Evolutionary conservation across 139 green algal genomes (phyloP).

Genomic region (Picochlorum sp.): DNA sequence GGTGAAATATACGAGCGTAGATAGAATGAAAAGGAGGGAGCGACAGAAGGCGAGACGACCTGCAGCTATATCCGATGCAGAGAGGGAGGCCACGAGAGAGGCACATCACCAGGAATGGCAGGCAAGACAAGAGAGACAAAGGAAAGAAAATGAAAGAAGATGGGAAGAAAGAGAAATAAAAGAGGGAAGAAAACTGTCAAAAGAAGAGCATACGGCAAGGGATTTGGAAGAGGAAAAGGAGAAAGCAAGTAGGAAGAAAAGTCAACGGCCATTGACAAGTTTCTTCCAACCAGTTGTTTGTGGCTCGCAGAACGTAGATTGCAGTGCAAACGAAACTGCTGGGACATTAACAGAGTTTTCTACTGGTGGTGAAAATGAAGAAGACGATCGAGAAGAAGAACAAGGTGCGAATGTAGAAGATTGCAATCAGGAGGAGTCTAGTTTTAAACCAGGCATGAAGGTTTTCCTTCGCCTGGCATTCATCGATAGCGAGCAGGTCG

Average conservation of each 20-base stretch:
- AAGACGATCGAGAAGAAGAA: neutral
- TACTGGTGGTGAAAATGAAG: neutral
- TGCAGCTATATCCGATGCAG: no score
- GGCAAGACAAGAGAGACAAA: no score
- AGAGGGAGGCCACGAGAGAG: no score
- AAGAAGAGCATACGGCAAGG: neutral
- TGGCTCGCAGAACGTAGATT: neutral
- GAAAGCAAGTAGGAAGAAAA: neutral
- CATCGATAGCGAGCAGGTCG: no score
- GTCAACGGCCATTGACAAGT: neutral
- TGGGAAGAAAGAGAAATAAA: neutral
- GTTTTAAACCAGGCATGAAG: neutral
- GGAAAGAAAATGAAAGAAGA: neutral
- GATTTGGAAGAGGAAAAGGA: constrained; percentile 1
- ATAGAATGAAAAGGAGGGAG: no score
- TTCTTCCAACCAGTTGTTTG: neutral
- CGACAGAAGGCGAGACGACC: no score
- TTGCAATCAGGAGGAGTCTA: neutral
- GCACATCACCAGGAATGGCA: no score
- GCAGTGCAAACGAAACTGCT: no score
- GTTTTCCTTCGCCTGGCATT: neutral
- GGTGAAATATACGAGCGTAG: no score
- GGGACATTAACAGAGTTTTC: no score
- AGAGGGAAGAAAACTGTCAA: neutral
- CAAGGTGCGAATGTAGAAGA: neutral